phyloP scores from a whole-genome alignment of 371 early-diverging fungal species.

The Saksenaea oblongispora region DNA sequence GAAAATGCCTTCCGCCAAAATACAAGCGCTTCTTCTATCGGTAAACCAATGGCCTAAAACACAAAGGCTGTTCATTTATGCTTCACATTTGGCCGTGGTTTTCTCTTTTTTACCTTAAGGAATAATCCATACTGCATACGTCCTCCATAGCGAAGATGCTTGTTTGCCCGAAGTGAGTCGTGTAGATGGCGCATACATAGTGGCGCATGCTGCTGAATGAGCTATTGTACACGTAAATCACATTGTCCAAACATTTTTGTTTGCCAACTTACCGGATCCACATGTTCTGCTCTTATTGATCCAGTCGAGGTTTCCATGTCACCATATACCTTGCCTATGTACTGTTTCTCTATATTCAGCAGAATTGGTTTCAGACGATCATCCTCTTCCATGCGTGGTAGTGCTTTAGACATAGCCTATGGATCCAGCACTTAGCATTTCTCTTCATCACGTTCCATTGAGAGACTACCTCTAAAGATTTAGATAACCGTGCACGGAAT shows the following conservation, averaged over 20 bases:
- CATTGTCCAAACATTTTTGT: not conserved
- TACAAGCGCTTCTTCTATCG: constrained; percentile 87
- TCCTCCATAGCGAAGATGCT: constrained; percentile 87
- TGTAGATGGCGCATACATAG: constrained; percentile 91
- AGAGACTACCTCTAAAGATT: constrained; percentile 57
- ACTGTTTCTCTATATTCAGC: constrained; percentile 82
- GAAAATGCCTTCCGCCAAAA: constrained; percentile 89
- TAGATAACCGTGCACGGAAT: constrained; percentile 64
- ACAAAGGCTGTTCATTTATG: not conserved
- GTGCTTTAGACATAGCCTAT: constrained; percentile 66
- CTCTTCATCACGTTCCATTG: not conserved
- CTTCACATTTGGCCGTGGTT: not conserved
- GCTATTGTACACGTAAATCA: constrained; percentile 25
- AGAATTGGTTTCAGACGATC: constrained; percentile 89
- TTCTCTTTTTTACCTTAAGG: constrained; percentile 70
- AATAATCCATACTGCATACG: constrained; percentile 94
- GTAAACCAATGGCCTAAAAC: constrained; percentile 79
- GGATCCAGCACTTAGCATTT: not conserved
- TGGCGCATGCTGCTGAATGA: constrained; percentile 76
- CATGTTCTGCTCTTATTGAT: no score
- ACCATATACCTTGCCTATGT: constrained; percentile 67
- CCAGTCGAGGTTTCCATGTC: no score
- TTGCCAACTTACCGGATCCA: constrained; percentile 55
- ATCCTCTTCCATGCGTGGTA: constrained; percentile 93
- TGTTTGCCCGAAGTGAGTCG: constrained; percentile 64